Evolutionary conservation across 2,329 filamentous ascomycete species (phyloP).

Genomic region (Xylariomycetidae sp.): DNA sequence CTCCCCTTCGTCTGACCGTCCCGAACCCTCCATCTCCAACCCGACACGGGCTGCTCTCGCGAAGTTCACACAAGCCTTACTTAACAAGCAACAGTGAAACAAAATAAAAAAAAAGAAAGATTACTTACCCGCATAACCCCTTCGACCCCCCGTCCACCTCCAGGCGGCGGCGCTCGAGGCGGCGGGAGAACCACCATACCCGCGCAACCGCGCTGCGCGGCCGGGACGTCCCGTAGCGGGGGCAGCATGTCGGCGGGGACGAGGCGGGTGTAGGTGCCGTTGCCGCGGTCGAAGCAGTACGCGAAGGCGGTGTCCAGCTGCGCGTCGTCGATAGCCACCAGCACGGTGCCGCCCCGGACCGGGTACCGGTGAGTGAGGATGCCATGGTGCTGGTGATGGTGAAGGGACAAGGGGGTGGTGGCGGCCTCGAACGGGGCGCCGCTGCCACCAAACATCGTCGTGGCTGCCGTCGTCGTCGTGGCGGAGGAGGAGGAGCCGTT

Average conservation of each 20-base stretch:
- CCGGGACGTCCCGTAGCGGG: slow-evolving; percentile 39
- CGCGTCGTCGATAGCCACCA: slow-evolving; percentile 12
- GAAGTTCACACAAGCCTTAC: background rate
- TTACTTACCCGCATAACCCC: slow-evolving; percentile 35
- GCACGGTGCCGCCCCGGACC: background rate
- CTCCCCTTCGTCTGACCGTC: too few species aligned
- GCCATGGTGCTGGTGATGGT: background rate
- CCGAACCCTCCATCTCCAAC: too few species aligned
- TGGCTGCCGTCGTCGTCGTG: too few species aligned
- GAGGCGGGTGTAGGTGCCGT: slow-evolving; percentile 48
- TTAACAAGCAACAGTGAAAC: slow-evolving; percentile 5
- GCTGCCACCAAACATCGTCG: too few species aligned
- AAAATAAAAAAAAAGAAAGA: slow-evolving; percentile 1
- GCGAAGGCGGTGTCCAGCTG: slow-evolving; percentile 30
- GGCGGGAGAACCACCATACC: slow-evolving; percentile 44
- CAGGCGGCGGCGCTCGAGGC: slow-evolving; percentile 30
- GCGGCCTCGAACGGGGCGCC: too few species aligned
- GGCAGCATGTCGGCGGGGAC: slow-evolving; percentile 49
- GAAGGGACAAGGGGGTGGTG: too few species aligned
- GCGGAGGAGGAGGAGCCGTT: too few species aligned
- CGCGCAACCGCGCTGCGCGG: slow-evolving; percentile 29
- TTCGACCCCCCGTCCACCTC: too few species aligned
- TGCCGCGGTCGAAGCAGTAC: slow-evolving; percentile 48
- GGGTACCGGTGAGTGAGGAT: background rate
- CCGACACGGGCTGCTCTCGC: too few species aligned